These are phyloP conservation scores for Neurospora discreta DNA, from an alignment of 495 filamentous ascomycete genomes.

Conservation along the genomic window DNA sequence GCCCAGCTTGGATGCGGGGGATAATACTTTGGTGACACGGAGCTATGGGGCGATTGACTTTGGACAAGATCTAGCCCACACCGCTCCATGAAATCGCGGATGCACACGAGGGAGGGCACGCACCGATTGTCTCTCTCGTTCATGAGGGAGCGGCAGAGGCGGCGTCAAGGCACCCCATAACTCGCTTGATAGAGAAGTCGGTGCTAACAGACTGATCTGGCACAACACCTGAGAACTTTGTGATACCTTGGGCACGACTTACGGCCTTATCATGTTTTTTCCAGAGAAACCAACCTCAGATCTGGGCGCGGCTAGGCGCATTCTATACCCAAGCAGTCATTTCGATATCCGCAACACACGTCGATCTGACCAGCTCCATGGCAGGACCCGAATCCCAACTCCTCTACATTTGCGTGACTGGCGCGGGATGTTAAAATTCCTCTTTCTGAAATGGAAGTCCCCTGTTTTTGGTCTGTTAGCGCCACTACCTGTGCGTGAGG, in stretches of 20 bases:
- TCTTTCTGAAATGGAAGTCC: background rate
- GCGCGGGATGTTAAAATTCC: background rate
- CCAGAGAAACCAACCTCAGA: background rate
- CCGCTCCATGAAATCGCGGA: background rate
- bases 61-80: background rate
- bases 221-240: background rate
- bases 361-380: background rate
- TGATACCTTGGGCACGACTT: background rate
- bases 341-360: background rate
- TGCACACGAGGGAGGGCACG: background rate
- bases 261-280: background rate
- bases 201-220: background rate
- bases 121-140: background rate
- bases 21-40: background rate
- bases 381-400: background rate
- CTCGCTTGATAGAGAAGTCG: background rate
- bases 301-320: background rate
- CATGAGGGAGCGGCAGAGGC: background rate
- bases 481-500: background rate
- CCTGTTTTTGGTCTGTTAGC: background rate
- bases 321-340: background rate
- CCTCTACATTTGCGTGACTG: background rate
- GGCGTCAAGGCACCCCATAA: background rate
- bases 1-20: conserved; percentile 23
- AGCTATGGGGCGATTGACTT: background rate